Conservation (phyloP, 371 early-diverging fungal species). For the Mortierella sp. region DNA sequence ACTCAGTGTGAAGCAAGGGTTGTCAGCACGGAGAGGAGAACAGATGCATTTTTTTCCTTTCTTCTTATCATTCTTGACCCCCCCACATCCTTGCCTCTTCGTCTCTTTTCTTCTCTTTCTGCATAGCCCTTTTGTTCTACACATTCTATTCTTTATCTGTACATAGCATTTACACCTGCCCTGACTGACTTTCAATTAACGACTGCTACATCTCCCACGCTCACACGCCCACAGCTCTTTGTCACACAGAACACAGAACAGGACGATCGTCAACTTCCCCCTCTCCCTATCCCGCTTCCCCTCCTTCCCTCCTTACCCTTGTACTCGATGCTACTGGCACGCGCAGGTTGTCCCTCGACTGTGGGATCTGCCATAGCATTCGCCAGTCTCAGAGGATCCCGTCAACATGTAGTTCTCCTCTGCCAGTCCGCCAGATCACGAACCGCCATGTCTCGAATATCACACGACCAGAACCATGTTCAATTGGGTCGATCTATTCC, state of each 20-base stretch:
- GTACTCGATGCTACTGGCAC: conserved; percentile 32
- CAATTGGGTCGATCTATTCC: background rate
- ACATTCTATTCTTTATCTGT: conserved; percentile 1
- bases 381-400: background rate
- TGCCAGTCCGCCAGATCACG: conserved; percentile 15
- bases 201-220: background rate
- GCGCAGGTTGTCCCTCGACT: conserved; percentile 17
- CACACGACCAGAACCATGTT: conserved; percentile 10
- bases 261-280: background rate
- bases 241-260: background rate
- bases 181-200: background rate
- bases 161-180: too few species aligned
- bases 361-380: background rate
- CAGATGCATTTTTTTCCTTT: background rate
- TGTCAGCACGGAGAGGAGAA: too few species aligned
- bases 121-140: background rate
- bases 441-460: background rate
- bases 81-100: too few species aligned
- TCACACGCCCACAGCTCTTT: background rate
- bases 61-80: too few species aligned
- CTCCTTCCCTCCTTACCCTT: background rate
- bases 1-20: too few species aligned
- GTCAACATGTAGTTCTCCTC: background rate
- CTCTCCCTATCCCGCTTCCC: background rate
- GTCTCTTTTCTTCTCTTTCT: background rate